Evolutionary conservation across 768 basidiomycete species (phyloP).

Genomic region (Neoboletus magnificus): DNA sequence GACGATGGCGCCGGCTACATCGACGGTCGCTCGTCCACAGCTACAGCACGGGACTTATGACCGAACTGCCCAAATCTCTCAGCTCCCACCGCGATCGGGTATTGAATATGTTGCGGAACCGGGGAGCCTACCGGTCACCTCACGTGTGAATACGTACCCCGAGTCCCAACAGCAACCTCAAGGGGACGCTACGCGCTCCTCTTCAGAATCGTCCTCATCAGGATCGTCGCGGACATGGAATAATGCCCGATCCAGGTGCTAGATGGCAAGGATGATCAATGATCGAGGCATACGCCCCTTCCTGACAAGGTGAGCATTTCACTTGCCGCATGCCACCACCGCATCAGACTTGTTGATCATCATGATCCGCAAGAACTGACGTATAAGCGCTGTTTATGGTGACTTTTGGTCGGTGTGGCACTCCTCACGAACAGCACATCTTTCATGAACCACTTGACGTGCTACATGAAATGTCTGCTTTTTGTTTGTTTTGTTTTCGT

Average conservation of each 20-base stretch:
- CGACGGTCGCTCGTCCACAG: neutral
- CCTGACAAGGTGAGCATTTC: conserved; percentile 1
- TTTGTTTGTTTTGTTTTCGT: neutral
- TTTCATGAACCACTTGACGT: neutral
- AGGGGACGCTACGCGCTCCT: neutral
- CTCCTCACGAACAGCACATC: neutral
- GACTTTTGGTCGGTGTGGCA: neutral
- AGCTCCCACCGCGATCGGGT: conserved; percentile 7
- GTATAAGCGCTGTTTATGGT: neutral
- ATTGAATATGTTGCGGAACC: conserved; percentile 14
- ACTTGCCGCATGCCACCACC: neutral
- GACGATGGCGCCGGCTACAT: neutral
- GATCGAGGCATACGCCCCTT: neutral
- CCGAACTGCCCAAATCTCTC: neutral
- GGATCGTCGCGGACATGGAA: conserved; percentile 22
- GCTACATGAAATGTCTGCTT: neutral
- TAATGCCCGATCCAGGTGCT: conserved; percentile 5
- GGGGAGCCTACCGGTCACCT: conserved; percentile 4
- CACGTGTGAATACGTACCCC: conserved; percentile 4
- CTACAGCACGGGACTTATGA: conserved; percentile 7
- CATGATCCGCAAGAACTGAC: neutral
- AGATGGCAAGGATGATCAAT: conserved; percentile 4
- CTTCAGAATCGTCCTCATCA: conserved; percentile 16
- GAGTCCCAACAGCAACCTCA: conserved; percentile 2
- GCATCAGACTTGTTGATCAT: neutral